Evolutionary conservation across 768 basidiomycete genomes (phyloP), one percentile per base, ranked within the genome.

Genomic region (Suillus variegatus): DNA sequence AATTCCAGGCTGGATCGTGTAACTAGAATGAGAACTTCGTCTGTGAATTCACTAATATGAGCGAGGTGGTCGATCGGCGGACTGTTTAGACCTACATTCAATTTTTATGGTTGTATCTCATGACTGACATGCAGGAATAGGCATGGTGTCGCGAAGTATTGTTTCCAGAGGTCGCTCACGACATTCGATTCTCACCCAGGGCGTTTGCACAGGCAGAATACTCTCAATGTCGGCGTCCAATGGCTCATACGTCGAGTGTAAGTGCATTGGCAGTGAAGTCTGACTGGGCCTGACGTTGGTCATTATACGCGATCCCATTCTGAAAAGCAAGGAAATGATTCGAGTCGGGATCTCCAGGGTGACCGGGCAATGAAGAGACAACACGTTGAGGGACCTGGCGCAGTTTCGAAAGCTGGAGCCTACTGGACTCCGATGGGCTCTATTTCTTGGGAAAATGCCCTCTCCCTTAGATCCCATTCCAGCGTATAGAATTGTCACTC

Each of bases 91-190:
- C 65, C 22, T 54, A 65, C 61, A 56, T 56, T 36, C 65, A 60
- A 51, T 47, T 54, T 41, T 47, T 65, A 20, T 52, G 61, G 55
- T 54, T 52, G 20, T 62, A 56, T 62, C 65, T 65, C 61, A 60
- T 60, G 18, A 58, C 22, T 38, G 35, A 58, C 20, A 55, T 12
- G 35, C 54, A 55, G 36, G 13, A n/a, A 38, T 16, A 38, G 7
- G 55, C 7, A 57, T 38, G 12, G 16, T 14, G n/a, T 38, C 14
- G 55, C 6, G 36, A 13, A 4, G 20, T 56, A 57, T 38, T 16
- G n/a, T 56, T 22, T 38, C 55, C 36, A 38, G 36, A 22, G 36
- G 36, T 38, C 55, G 3, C 6, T 22, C 36, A 13, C 55, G 12
- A 12, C 36, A 22, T 57, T 36, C 35, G 32, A 38, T 36, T 35